phyloP scores from a whole-genome alignment of 305 asterid species.

The Lippia alba region DNA sequence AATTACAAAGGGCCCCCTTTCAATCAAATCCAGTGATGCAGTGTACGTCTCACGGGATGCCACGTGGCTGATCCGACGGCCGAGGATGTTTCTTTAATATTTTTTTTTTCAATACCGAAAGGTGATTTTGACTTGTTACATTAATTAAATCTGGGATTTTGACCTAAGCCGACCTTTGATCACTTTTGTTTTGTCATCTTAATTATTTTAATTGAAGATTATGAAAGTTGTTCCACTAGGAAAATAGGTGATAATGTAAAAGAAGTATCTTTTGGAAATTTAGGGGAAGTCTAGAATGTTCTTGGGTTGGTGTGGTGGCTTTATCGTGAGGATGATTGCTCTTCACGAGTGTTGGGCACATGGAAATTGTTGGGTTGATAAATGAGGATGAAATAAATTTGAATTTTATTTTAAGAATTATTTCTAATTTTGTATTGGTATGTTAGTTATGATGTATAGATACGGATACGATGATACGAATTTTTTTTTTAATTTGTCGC shows the following conservation, averaged over 20 bases:
- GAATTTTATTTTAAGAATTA: no score
- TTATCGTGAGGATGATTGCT: neutral
- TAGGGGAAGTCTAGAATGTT: neutral
- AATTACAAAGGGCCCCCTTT: neutral
- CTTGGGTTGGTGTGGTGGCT: neutral
- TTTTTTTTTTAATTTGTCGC: no score
- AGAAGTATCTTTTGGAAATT: no score
- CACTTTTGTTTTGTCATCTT: neutral
- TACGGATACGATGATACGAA: no score
- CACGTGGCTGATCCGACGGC: neutral
- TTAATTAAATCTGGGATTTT: neutral
- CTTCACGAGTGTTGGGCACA: no score
- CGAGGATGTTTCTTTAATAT: neutral
- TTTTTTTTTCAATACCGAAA: no score
- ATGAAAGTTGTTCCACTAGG: no score
- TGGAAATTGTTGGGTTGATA: neutral
- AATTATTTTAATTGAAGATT: no score
- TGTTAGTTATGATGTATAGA: no score
- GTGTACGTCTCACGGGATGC: neutral
- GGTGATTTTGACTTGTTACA: neutral
- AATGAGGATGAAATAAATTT: no score
- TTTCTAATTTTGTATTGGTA: no score
- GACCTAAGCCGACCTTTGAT: neutral
- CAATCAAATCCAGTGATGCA: neutral
- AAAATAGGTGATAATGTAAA: no score